Evolutionary conservation across 2,329 filamentous ascomycete species (phyloP).

Genomic region (Beauveria pseudobassiana): DNA sequence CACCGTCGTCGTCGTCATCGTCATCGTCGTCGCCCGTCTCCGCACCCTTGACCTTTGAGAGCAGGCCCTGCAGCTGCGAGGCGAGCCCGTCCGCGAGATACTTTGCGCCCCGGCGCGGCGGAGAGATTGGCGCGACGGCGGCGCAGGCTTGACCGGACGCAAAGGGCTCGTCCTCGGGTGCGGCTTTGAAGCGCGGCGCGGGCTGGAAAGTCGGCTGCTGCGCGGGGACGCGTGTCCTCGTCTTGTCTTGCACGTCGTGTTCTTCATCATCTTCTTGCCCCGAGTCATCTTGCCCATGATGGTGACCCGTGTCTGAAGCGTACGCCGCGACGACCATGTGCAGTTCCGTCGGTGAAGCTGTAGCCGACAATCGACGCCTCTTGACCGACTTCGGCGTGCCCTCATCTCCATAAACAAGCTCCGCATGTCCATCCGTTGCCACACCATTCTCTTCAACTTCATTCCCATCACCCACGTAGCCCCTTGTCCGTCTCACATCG

Average conservation of each 20-base stretch:
- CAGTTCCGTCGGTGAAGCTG: not conserved
- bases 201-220: constrained; percentile 30
- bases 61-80: constrained; percentile 32
- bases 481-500: too few relatives aligned
- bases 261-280: constrained; percentile 9
- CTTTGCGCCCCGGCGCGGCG: constrained; percentile 25
- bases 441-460: constrained; percentile 5
- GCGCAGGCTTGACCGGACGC: not conserved
- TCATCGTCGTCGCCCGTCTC: constrained; percentile 13
- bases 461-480: constrained; percentile 5
- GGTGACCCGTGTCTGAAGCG: not conserved
- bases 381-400: constrained; percentile 15
- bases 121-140: constrained; percentile 23
- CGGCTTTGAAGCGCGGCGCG: constrained; percentile 32
- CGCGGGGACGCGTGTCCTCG: constrained; percentile 14
- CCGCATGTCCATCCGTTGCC: not conserved
- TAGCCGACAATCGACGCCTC: constrained; percentile 14
- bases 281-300: not conserved
- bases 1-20: not conserved
- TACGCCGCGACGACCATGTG: not conserved
- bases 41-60: constrained; percentile 33
- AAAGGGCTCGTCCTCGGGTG: constrained; percentile 15
- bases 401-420: not conserved
- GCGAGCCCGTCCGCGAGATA: constrained; percentile 32
- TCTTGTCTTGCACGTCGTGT: constrained; percentile 10